phyloP scores from a whole-genome alignment of 1,284 basidiomycete species.

The Polyporus tsugae region DNA sequence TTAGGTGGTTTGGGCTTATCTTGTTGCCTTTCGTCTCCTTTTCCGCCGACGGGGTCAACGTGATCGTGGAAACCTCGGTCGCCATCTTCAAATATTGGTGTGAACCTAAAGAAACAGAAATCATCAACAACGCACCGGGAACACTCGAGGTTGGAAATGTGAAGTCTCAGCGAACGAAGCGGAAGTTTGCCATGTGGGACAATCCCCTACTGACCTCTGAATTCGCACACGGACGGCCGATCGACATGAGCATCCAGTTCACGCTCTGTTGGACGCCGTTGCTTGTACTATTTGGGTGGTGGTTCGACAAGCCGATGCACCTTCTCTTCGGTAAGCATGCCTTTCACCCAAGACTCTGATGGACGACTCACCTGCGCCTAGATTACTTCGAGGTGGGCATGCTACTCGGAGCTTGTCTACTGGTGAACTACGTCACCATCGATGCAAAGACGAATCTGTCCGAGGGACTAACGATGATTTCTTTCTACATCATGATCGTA shows the following conservation, averaged over 20 bases:
- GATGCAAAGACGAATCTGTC: slow-evolving; percentile 35
- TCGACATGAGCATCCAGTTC: slow-evolving; percentile 53
- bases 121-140: not conserved
- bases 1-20: slow-evolving; percentile 74
- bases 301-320: slow-evolving; percentile 44
- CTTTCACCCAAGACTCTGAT: not conserved
- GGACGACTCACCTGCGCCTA: slow-evolving; percentile 26
- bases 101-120: slow-evolving; percentile 6
- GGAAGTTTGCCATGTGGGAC: not conserved
- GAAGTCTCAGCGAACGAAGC: not conserved
- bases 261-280: slow-evolving; percentile 51
- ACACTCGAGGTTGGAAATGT: not conserved
- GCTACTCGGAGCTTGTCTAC: slow-evolving; percentile 68
- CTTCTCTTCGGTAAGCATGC: slow-evolving; percentile 49
- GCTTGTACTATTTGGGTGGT: slow-evolving; percentile 49
- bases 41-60: slow-evolving; percentile 69
- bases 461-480: slow-evolving; percentile 11
- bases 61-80: slow-evolving; percentile 52
- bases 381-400: slow-evolving; percentile 67
- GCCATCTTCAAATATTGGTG: slow-evolving; percentile 44
- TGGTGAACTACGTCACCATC: slow-evolving; percentile 75
- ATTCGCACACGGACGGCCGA: slow-evolving; percentile 46
- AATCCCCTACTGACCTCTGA: slow-evolving; percentile 28
- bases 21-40: slow-evolving; percentile 75
- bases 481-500: slow-evolving; percentile 16